Base-by-base conservation (phyloP, 2,329 filamentous ascomycete genomes). In the Parastagonospora avenae region DNA sequence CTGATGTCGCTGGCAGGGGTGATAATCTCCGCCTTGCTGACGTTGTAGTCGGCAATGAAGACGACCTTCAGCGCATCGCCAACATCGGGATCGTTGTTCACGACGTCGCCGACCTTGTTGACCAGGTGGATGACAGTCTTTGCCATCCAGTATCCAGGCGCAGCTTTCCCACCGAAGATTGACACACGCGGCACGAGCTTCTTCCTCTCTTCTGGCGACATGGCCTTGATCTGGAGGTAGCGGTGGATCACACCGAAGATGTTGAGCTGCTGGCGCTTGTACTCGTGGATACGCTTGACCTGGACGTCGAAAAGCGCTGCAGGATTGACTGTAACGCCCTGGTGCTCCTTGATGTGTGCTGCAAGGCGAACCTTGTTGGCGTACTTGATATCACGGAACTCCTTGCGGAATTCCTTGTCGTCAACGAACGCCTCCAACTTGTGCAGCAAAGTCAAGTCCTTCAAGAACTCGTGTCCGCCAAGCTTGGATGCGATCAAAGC, bases 101-200 rank as follows among this genome's bases (percentile, higher is more conserved):
- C 88, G 2, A 97, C 90, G 12, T 85, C 79, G 4, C 91, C 92
- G 24, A 97, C 94, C 55, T 87, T 88, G 79, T 97, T 97, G 80
- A 99, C 87, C 50, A 99, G 84, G 72, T 97, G 93, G 65, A 99
- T 99, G 62, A 97, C 92, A 35, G 94, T 95, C 84, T 99, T 99
- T 32, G 94, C 94, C 94, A 97, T 99, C 94, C 94, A 99, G 81
- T 99, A 99, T 12, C 94, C 94, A 0, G 94, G 94, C 2, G 94
- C 94, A 24, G 94, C 94, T 79, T 99, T 99, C 66, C 94, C 94
- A 70, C 94, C 94, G 72, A 99, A 97, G 74, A 99, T 95, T 50
- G 90, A 94, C 8, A 97, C 94, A 44, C 93, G 88, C 12, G 92
- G 91, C 38, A 88, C 84, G 54, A 90, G 82, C 78, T 94, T 94